Evolutionary conservation across 1,284 basidiomycete species (phyloP), one percentile per base, ranked within the genome.

Genomic region (Athelia sp.): DNA sequence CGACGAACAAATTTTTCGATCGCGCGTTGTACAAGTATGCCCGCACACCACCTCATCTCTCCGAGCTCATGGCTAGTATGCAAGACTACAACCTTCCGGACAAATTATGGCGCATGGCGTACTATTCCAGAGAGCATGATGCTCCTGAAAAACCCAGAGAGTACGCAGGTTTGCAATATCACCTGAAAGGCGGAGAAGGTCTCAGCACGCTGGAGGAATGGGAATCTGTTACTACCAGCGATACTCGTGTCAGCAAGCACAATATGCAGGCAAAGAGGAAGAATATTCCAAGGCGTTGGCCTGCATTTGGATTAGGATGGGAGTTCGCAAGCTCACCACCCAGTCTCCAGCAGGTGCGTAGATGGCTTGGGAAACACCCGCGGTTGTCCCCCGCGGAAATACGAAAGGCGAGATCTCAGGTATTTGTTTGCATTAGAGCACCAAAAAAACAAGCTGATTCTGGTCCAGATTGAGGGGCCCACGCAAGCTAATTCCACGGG

Each of bases 141-240:
- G 78, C 86, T 0, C 88, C 92, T 0, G 73, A 78, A 36, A 69
- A 71, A 14, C 71, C 87, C 0, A 76, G 84, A 58, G 88, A 93
- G 63, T 95, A 90, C 60, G 93, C 84, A 13, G 94, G 93, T 0
- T 67, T 91, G 1, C 64, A 81, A 22, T 96, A 89, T 63, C 72
- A 76, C 40, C 70, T 96, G 17, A 84, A 84, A 58, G 78, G 83
- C 8, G 78, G 78, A 2, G 68, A 70, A 34, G 79, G 80, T 8
- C 64, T 85, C 4, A 61, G 63, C 26, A 62, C 62, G 32, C 65
- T 89, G 22, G 72, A 80, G 32, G 72, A 78, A 31, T 88, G 84
- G 81, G 54, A 66, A 44, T 51, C 56, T 14, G 47, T 45, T n/a
- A 52, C 45, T 46, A 34, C 43, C 6, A 29, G 13, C 26, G 13